Evolutionary conservation across 2,329 filamentous ascomycete genomes (phyloP).

Genomic region (Sclerotinia glacialis): DNA sequence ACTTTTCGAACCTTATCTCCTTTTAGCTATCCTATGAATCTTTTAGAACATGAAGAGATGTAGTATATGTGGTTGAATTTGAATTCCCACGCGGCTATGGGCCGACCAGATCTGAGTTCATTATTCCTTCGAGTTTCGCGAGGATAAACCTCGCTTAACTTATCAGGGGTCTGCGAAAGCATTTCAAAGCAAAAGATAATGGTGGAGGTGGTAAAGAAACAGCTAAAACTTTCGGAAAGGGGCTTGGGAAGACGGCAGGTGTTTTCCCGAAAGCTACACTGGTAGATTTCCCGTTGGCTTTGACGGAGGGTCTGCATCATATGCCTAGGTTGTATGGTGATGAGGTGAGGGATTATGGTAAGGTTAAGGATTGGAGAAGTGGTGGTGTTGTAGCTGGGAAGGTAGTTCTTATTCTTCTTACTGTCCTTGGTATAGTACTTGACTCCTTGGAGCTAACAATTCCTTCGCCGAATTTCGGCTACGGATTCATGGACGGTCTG

Average conservation of each 20-base stretch:
- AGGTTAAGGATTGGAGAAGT: constrained; percentile 23
- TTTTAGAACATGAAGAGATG: too few species aligned
- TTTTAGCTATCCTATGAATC: too few species aligned
- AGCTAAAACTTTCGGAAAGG: constrained; percentile 18
- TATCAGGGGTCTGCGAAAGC: constrained; percentile 9
- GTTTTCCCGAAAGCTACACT: constrained; percentile 19
- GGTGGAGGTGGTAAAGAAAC: neutral
- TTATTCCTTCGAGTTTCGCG: too few species aligned
- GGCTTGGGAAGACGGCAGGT: constrained; percentile 15
- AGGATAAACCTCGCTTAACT: too few species aligned
- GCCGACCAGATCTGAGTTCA: too few species aligned
- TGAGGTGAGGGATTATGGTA: constrained; percentile 19
- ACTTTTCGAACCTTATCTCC: too few species aligned
- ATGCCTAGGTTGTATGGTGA: constrained; percentile 23
- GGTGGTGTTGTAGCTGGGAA: constrained; percentile 22
- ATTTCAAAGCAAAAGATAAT: neutral
- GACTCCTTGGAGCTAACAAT: neutral
- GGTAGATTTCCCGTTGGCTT: constrained; percentile 21
- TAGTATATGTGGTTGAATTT: too few species aligned
- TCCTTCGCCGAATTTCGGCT: constrained; percentile 17
- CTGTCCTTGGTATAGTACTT: neutral
- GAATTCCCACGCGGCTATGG: too few species aligned
- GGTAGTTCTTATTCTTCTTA: neutral
- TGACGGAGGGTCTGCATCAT: constrained; percentile 22
- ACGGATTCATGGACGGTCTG: constrained; percentile 22